Evolutionary conservation across 208 protist genomes (phyloP), one percentile per base, ranked within the genome.

Genomic region (Wallacemonas rigidus): DNA sequence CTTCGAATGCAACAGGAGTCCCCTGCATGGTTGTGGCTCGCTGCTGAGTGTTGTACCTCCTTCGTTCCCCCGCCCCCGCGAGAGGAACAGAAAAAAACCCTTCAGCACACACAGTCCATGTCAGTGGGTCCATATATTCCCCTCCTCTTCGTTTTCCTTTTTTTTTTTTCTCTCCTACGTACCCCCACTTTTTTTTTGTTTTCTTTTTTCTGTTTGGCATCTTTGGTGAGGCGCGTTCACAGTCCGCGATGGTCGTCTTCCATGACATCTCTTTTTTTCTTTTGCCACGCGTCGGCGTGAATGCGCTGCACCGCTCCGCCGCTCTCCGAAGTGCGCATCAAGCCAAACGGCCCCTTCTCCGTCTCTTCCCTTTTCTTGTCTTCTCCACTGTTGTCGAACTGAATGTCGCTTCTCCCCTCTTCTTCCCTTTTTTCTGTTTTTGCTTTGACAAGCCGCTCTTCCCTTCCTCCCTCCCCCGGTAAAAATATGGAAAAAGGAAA

Each of bases 211-310:
- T 48, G 2, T 51, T 12, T 12, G 53, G 7, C 35, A 58, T 11
- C 35, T 3, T 67, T 62, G 45, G 51, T 79, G 75, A 26, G 26
- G 26, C 26, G 26, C 15, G 44, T 36, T n/a, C 14, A 53, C 67
- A 36, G 38, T 15, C 62, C 15, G 57, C 67, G 67, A 63, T 64
- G 41, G 12, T 41, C 17, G 44, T 65, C 39, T 78, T 54, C 43
- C 60, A 17, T 50, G 44, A 58, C 51, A 1, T 14, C 3, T 26
- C 26, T 26, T 26, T 26, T 26, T 26, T 26, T 26, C 26, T 50
- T 17, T 64, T 70, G 50, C 35, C 17, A 44, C 35, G 61, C 56
- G 15, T 50, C 2, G 35, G 43, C 11, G 7, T 71, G 69, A 51
- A 68, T 70, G 48, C 36, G 61, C 64, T 58, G 26, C 61, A 61